Conservation (phyloP, 306 rosid species). For the Arachis hypogaea region DNA sequence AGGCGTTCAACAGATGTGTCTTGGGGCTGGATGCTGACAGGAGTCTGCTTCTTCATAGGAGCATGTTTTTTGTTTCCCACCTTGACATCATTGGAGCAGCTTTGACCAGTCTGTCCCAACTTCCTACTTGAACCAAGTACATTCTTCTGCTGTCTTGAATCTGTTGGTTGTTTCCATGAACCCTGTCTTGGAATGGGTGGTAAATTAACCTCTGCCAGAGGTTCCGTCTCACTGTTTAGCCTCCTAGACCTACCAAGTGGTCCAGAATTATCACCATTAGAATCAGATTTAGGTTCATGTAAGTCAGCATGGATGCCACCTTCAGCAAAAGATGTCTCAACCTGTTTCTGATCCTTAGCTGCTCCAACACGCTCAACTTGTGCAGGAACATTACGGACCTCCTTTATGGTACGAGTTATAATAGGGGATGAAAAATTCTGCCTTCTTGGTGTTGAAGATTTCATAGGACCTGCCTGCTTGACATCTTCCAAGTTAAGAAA, state of each 20-base stretch:
- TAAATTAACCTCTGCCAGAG: slow-evolving; percentile 60
- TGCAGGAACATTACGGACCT: slow-evolving; percentile 60
- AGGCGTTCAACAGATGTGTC: slow-evolving; percentile 97
- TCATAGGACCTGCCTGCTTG: slow-evolving; percentile 88
- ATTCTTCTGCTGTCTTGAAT: slow-evolving; percentile 72
- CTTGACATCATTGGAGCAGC: slow-evolving; percentile 66
- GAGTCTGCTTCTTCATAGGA: slow-evolving; percentile 76
- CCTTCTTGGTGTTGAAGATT: slow-evolving; percentile 92
- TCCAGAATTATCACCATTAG: slow-evolving; percentile 70
- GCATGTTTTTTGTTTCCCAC: slow-evolving; percentile 70
- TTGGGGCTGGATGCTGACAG: slow-evolving; percentile 61
- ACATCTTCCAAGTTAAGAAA: slow-evolving; percentile 97
- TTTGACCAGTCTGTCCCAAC: slow-evolving; percentile 57
- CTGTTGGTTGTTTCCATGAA: slow-evolving; percentile 84
- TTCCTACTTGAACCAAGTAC: slow-evolving; percentile 63
- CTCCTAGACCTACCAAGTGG: slow-evolving; percentile 61
- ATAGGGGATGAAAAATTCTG: slow-evolving; percentile 65
- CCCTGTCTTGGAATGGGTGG: slow-evolving; percentile 85
- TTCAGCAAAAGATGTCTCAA: slow-evolving; percentile 58
- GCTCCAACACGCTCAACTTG: slow-evolving; percentile 62
- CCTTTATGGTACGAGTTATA: slow-evolving; percentile 75
- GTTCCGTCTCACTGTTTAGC: slow-evolving; percentile 65
- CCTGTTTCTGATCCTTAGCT: slow-evolving; percentile 71
- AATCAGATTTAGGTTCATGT: slow-evolving; percentile 66
- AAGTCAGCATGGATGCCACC: slow-evolving; percentile 59